Conservation (phyloP, 2,329 filamentous ascomycete genomes). For the Akanthomyces uredinophilus region DNA sequence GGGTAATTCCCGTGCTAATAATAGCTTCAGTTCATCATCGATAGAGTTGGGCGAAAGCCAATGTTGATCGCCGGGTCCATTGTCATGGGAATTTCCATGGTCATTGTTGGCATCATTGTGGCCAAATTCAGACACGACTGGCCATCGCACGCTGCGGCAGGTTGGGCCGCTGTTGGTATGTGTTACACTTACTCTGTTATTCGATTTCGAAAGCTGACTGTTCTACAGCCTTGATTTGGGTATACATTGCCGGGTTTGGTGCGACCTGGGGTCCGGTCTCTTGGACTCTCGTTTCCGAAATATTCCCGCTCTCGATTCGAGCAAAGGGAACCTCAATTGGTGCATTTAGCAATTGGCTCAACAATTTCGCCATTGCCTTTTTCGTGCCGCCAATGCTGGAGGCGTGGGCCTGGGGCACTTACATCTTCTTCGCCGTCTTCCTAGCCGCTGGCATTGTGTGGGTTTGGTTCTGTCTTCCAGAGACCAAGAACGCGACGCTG, state of each 20-base stretch:
- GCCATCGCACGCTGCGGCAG: conserved; percentile 30
- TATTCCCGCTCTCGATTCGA: conserved; percentile 40
- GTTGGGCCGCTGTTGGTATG: conserved; percentile 32
- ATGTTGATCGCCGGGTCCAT: conserved; percentile 33
- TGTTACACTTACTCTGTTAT: not conserved
- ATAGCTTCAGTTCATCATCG: conserved; percentile 27
- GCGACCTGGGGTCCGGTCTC: conserved; percentile 42
- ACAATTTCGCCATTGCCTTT: conserved; percentile 44
- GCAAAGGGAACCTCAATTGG: conserved; percentile 40
- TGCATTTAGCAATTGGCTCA: conserved; percentile 39
- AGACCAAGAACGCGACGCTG: conserved; percentile 49
- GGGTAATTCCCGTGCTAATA: not conserved
- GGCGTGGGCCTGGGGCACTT: conserved; percentile 43
- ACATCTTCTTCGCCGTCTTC: conserved; percentile 51
- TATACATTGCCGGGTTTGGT: conserved; percentile 47
- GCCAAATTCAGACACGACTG: conserved; percentile 33
- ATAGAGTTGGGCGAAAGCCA: conserved; percentile 36
- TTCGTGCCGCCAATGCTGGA: conserved; percentile 37
- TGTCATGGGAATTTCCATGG: conserved; percentile 34
- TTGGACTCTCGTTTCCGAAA: conserved; percentile 45
- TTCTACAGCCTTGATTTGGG: conserved; percentile 26
- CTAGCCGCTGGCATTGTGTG: conserved; percentile 43
- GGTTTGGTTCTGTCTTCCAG: conserved; percentile 46
- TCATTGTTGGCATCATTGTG: conserved; percentile 37
- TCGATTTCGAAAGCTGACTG: not conserved